These are phyloP conservation scores for Taiozyma sp. DNA, from an alignment of 1,139 yeast species.

Conservation along the genomic window DNA sequence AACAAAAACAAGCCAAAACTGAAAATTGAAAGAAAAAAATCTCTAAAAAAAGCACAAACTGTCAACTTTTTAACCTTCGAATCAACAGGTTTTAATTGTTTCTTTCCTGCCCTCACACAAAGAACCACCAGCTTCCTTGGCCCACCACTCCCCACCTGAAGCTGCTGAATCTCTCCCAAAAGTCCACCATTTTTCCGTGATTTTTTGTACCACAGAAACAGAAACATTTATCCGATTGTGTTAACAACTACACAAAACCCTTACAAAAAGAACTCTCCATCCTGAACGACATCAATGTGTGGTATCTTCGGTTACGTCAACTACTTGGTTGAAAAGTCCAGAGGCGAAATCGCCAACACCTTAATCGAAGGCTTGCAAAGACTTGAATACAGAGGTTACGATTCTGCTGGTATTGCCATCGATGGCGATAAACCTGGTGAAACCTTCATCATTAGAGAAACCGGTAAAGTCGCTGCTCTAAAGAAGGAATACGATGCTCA, in stretches of 20 bases:
- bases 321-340: conserved; percentile 84
- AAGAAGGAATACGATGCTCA: conserved; percentile 58
- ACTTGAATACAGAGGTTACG: conserved; percentile 97
- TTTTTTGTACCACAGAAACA: neutral
- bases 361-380: conserved; percentile 89
- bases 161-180: too few relatives aligned
- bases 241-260: neutral
- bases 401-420: conserved; percentile 93
- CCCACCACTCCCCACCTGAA: too few relatives aligned
- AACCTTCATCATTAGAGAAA: conserved; percentile 72
- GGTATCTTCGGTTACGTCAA: conserved; percentile 99
- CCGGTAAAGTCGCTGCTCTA: conserved; percentile 87
- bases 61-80: neutral
- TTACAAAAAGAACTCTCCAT: neutral
- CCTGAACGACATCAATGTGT: conserved; percentile 37
- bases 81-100: too few relatives aligned
- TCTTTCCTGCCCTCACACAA: too few relatives aligned
- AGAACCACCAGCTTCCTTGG: too few relatives aligned
- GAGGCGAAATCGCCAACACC: conserved; percentile 90
- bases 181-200: neutral
- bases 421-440: conserved; percentile 76
- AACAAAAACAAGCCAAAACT: neutral
- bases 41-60: neutral
- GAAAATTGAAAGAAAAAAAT: too few relatives aligned
- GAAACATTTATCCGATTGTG: neutral